Conservation (phyloP, 306 rosid species). For the Dalbergia oliveri region DNA sequence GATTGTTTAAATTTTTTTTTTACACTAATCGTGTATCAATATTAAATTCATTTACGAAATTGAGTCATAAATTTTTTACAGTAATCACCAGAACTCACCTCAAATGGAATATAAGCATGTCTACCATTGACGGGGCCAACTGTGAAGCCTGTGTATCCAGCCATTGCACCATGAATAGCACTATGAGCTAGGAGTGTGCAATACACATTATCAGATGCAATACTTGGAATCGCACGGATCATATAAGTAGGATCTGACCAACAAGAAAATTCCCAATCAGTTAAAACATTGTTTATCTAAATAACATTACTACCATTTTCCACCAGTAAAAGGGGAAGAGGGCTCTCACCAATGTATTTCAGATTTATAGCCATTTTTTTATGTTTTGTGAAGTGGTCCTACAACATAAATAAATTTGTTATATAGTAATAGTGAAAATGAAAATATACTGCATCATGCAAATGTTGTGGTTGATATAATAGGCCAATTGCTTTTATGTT, state of each 20-base stretch:
- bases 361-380: background rate
- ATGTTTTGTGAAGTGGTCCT: background rate
- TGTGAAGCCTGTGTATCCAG: constrained; percentile 68
- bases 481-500: too few relatives aligned
- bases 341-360: background rate
- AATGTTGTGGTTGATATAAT: too few relatives aligned
- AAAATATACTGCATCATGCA: too few relatives aligned
- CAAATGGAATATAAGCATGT: constrained; percentile 67
- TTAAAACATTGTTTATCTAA: background rate
- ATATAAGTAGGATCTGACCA: constrained; percentile 70
- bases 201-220: constrained; percentile 62
- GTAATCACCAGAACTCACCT: constrained; percentile 44
- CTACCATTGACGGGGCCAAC: constrained; percentile 63
- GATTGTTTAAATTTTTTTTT: too few relatives aligned
- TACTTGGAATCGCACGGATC: constrained; percentile 68
- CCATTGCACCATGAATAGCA: constrained; percentile 70
- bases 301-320: background rate
- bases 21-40: too few relatives aligned
- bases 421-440: background rate
- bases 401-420: constrained; percentile 2
- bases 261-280: background rate
- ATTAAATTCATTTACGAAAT: too few relatives aligned
- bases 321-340: too few relatives aligned
- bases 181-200: constrained; percentile 70
- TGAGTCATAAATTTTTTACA: too few relatives aligned